Evolutionary conservation across 768 basidiomycete species (phyloP).

Genomic region (Boletus edulis): DNA sequence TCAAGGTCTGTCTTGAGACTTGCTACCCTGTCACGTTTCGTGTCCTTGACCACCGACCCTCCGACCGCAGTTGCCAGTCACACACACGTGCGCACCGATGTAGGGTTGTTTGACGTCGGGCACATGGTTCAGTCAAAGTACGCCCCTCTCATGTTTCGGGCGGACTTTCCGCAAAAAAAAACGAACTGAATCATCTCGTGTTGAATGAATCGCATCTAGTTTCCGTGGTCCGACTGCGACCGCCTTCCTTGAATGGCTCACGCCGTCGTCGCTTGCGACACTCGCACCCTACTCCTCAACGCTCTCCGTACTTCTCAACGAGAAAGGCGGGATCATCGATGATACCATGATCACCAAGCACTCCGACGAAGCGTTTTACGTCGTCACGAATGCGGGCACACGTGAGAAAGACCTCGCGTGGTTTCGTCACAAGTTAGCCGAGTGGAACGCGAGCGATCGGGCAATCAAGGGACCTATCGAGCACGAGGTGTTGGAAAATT

Average conservation of each 20-base stretch:
- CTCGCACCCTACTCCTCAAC: conserved; percentile 77
- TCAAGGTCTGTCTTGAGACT: conserved; percentile 51
- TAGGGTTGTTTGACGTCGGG: conserved; percentile 93
- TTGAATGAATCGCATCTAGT: conserved; percentile 35
- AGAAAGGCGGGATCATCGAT: conserved; percentile 91
- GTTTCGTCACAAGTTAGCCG: conserved; percentile 62
- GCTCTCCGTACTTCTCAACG: conserved; percentile 86
- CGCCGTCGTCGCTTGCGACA: conserved; percentile 73
- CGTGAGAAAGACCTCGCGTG: conserved; percentile 78
- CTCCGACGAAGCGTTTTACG: conserved; percentile 76
- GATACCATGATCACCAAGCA: conserved; percentile 93
- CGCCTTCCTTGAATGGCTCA: conserved; percentile 84
- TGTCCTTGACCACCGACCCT: conserved; percentile 9
- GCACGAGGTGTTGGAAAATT: conserved; percentile 75
- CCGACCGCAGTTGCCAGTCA: conserved; percentile 74
- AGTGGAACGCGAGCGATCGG: conserved; percentile 70
- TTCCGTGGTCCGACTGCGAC: conserved; percentile 80
- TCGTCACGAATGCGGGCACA: conserved; percentile 94
- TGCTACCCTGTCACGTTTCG: background rate
- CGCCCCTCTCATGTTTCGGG: conserved; percentile 14
- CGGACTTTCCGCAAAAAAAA: background rate
- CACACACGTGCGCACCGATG: conserved; percentile 77
- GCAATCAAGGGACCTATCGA: conserved; percentile 62
- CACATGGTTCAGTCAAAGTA: conserved; percentile 97
- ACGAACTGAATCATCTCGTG: background rate